Conservation (phyloP, 2,329 filamentous ascomycete species). For the Emericellopsis cladophorae region DNA sequence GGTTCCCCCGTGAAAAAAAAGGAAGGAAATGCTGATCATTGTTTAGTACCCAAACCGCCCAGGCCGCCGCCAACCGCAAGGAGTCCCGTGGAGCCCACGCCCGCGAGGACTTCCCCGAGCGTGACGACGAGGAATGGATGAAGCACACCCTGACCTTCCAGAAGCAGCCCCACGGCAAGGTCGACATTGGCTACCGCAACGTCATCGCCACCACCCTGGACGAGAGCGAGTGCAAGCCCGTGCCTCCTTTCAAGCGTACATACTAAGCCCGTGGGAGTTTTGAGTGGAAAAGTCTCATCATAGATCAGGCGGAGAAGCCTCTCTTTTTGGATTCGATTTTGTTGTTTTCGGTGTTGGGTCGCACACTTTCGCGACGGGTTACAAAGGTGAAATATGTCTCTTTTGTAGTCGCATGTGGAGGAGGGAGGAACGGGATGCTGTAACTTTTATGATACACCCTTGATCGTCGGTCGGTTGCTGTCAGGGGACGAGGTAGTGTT, state of each 20-base stretch:
- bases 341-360: no score
- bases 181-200: slow-evolving; percentile 74
- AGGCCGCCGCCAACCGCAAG: slow-evolving; percentile 83
- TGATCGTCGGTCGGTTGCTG: no score
- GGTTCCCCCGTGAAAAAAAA: not conserved
- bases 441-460: no score
- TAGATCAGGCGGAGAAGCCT: no score
- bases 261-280: slow-evolving; percentile 42
- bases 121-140: slow-evolving; percentile 97
- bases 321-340: no score
- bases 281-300: no score
- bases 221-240: slow-evolving; percentile 89
- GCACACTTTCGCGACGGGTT: no score
- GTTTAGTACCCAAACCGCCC: slow-evolving; percentile 72
- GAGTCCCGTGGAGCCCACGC: slow-evolving; percentile 96
- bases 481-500: no score
- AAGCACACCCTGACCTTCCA: slow-evolving; percentile 98
- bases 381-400: no score
- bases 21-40: slow-evolving; percentile 1
- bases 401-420: no score
- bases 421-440: no score
- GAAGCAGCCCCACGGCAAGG: slow-evolving; percentile 77
- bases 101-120: slow-evolving; percentile 89
- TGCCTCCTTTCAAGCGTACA: slow-evolving; percentile 92
- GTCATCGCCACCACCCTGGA: slow-evolving; percentile 79